Evolutionary conservation across 805 yeast genomes (phyloP).

Genomic region (Wickerhamia fluorescens): DNA sequence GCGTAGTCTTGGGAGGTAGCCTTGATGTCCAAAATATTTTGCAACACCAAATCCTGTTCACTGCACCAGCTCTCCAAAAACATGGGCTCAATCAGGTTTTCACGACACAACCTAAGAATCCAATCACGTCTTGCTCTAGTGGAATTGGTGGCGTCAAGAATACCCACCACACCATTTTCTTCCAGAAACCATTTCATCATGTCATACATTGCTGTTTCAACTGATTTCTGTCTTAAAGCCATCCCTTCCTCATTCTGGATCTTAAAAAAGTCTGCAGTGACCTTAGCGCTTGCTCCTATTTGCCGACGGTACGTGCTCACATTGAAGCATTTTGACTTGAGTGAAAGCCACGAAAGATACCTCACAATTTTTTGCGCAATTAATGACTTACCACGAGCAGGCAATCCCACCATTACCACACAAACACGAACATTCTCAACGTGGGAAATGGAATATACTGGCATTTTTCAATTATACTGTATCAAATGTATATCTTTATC

Average conservation of each 20-base stretch:
- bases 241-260: constrained; percentile 59
- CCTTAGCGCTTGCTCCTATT: constrained; percentile 39
- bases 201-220: constrained; percentile 63
- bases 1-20: constrained; percentile 79
- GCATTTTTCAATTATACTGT: constrained; percentile 26
- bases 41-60: constrained; percentile 67
- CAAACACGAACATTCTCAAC: constrained; percentile 72
- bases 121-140: constrained; percentile 63
- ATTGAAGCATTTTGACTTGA: constrained; percentile 79
- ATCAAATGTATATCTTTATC: background rate
- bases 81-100: constrained; percentile 74
- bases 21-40: constrained; percentile 80
- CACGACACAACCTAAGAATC: constrained; percentile 55
- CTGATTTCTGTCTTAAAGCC: constrained; percentile 60
- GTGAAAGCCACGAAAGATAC: constrained; percentile 86
- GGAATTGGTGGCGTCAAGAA: constrained; percentile 89
- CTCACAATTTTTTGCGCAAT: constrained; percentile 93
- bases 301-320: constrained; percentile 81
- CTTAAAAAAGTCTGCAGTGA: constrained; percentile 75
- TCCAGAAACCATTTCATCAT: constrained; percentile 82
- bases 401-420: constrained; percentile 83
- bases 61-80: constrained; percentile 91
- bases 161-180: constrained; percentile 82
- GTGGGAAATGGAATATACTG: constrained; percentile 50
- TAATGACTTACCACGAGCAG: constrained; percentile 90